These are phyloP conservation scores for Acer yangbiense DNA, from an alignment of 345 rosid species.

Conservation along the genomic window DNA sequence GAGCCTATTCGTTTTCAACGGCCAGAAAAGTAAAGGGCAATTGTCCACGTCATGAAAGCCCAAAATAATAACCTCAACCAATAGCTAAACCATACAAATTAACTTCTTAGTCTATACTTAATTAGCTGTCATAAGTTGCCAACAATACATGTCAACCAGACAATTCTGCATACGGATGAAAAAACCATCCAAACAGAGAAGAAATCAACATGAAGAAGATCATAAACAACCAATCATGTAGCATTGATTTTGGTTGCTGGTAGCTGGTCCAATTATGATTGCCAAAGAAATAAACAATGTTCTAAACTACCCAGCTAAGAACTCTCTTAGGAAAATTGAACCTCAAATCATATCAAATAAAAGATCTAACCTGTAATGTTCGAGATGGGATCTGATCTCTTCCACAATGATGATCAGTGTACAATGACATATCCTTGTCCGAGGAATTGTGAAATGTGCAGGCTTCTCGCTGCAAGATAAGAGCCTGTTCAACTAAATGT, in stretches of 20 bases:
- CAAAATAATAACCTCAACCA: neutral
- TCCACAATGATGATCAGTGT: slow-evolving; percentile 71
- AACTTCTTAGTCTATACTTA: neutral
- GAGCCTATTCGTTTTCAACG: neutral
- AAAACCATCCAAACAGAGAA: neutral
- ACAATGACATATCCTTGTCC: slow-evolving; percentile 57
- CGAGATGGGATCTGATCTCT: slow-evolving; percentile 57
- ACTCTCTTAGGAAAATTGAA: slow-evolving; percentile 2
- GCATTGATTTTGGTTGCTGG: slow-evolving; percentile 2
- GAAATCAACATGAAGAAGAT: slow-evolving; percentile 10
- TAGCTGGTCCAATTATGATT: neutral
- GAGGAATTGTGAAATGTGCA: slow-evolving; percentile 61
- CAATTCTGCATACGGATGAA: neutral
- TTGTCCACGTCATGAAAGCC: neutral
- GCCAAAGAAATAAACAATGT: neutral
- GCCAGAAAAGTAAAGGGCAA: slow-evolving; percentile 2
- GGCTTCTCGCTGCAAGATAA: slow-evolving; percentile 52
- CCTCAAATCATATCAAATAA: slow-evolving; percentile 10
- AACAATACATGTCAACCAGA: neutral
- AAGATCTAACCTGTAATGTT: slow-evolving; percentile 58
- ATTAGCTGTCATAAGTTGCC: neutral
- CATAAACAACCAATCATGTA: slow-evolving; percentile 7
- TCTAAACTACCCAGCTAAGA: neutral
- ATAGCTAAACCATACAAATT: neutral
- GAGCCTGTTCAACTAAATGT: slow-evolving; percentile 70